Conservation (phyloP, 306 rosid genomes). For the Begonia fuchsioides region DNA sequence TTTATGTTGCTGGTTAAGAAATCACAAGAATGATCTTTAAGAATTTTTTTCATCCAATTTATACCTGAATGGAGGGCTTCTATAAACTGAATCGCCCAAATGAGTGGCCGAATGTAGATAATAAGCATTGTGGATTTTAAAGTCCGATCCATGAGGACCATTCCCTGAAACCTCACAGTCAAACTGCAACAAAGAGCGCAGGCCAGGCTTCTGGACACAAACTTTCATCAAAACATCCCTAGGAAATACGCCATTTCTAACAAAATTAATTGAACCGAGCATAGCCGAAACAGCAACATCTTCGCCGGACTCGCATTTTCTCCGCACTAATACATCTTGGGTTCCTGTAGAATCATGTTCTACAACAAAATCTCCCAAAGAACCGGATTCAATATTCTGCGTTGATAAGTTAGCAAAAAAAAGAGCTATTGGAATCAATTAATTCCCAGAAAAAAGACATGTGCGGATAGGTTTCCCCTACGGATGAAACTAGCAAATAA, state of each 20-base stretch:
- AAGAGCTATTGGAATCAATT: not conserved
- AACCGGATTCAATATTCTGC: constrained; percentile 26
- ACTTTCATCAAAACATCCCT: constrained; percentile 60
- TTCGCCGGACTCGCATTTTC: constrained; percentile 45
- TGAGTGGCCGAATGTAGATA: constrained; percentile 25
- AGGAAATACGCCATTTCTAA: constrained; percentile 15
- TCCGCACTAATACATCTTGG: constrained; percentile 52
- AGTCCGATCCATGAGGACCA: constrained; percentile 18
- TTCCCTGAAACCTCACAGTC: constrained; percentile 36
- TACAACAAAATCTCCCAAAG: constrained; percentile 41
- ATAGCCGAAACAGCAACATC: constrained; percentile 64
- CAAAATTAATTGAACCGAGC: constrained; percentile 27
- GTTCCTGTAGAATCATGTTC: constrained; percentile 39
- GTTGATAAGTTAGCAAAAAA: not conserved
- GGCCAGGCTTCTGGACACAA: constrained; percentile 47
- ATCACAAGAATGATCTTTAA: no score
- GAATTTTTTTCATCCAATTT: not conserved
- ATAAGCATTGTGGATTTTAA: constrained; percentile 29
- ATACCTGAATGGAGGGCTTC: constrained; percentile 33
- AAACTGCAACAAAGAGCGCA: constrained; percentile 55
- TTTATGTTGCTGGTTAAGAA: no score
- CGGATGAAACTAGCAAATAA: no score
- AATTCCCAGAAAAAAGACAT: not conserved
- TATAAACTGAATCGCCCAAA: constrained; percentile 13
- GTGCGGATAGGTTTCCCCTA: no score